Base-by-base conservation (phyloP, 2,329 filamentous ascomycete genomes). In the Pseudomassariella vexata region DNA sequence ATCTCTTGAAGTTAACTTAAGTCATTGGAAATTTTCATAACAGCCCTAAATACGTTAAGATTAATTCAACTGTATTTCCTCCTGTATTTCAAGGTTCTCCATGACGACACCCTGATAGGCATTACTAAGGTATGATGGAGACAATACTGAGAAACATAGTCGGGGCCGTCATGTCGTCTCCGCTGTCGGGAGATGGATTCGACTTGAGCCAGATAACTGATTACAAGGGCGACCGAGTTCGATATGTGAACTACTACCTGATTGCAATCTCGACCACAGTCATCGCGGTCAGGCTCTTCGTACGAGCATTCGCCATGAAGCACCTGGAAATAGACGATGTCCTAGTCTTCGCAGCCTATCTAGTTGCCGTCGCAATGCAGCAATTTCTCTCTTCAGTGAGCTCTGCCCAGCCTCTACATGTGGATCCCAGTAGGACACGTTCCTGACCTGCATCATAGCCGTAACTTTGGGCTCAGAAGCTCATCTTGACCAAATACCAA, bases 231-330 rank as follows among this genome's bases (percentile, higher is more conserved):
- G 23, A 9, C 5, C 21, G n/a, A 12, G 67, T 72, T 60, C 63
- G 73, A 42, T 63, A 73, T 45, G 52, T 75, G 45, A 65, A 65
- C 41, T 56, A 60, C 34, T 67, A 60, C 39, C 57, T 58, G 3
- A 55, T 57, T 21, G 40, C 35, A 24, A 35, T 58, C 15, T 53
- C 56, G 21, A 49, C 45, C 3, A 9, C 54, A 9, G 38, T 56
- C 19, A 40, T 50, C 19, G 33, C 34, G 3, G 25, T 42, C n/a
- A 42, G 55, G 6, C 32, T 56, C 12, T 53, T 51, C 34, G 50
- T 50, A 5, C 36, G 56, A 14, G 35, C 42, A 19, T 41, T 44
- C 35, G 50, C 58, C 40, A 51, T 48, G 11, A 57, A 53, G 30
- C 40, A 41, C 6, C 38, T 46, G 6, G 53, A 53, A 2, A 26